phyloP scores from a whole-genome alignment of 805 yeast genomes.

The Candida ficus region DNA sequence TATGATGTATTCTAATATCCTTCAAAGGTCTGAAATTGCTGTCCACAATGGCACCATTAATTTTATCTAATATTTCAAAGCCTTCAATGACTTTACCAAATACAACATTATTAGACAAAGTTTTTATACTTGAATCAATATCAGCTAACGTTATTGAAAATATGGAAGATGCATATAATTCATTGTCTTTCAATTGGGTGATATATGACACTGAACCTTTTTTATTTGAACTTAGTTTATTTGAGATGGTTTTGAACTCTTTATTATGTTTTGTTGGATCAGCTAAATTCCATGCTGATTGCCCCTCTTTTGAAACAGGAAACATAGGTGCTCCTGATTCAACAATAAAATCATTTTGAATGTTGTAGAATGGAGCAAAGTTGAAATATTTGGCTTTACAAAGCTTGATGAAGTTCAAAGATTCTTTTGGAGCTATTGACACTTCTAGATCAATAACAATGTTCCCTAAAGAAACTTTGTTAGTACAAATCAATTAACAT shows the following conservation, averaged over 20 bases:
- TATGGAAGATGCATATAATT: constrained; percentile 28
- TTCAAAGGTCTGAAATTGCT: constrained; percentile 35
- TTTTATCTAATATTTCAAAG: constrained; percentile 36
- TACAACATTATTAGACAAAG: constrained; percentile 19
- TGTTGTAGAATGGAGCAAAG: constrained; percentile 43
- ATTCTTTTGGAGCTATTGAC: constrained; percentile 32
- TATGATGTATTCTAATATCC: constrained; percentile 48
- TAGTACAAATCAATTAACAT: no score
- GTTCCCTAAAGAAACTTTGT: constrained; percentile 39
- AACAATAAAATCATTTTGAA: constrained; percentile 34
- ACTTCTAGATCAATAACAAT: constrained; percentile 44
- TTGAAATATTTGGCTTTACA: constrained; percentile 49
- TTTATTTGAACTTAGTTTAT: constrained; percentile 21
- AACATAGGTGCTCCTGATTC: constrained; percentile 46
- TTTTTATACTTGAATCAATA: constrained; percentile 15
- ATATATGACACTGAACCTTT: constrained; percentile 34
- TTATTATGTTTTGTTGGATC: constrained; percentile 12
- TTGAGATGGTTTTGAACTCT: constrained; percentile 18
- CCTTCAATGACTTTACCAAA: constrained; percentile 55
- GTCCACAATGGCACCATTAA: constrained; percentile 38
- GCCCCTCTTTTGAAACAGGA: constrained; percentile 32
- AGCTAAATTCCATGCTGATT: constrained; percentile 28
- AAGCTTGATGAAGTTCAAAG: constrained; percentile 46
- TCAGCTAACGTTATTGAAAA: constrained; percentile 34
- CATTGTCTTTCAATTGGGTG: constrained; percentile 5